Percentiles rank a stretch among this genome's conserved stretches.
phyloP scores from a whole-genome alignment of 257 asterid genomes.

The Cinchona pubescens region DNA sequence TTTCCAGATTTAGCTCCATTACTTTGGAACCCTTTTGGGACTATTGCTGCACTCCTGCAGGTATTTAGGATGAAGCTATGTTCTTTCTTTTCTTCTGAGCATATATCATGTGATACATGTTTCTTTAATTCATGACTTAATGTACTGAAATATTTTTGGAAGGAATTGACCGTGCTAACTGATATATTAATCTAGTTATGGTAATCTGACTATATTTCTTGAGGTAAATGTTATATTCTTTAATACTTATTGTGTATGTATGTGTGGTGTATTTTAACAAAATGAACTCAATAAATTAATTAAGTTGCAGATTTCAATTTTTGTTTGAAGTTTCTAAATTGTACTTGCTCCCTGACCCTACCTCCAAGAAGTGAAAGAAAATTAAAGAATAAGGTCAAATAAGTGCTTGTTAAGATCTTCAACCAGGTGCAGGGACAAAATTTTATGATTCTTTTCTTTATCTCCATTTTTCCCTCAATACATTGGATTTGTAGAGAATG shows the following conservation, averaged over 20 bases:
- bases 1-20: constrained; percentile 95
- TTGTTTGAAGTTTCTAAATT: background rate
- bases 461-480: no score
- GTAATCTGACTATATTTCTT: background rate
- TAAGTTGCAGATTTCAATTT: no score
- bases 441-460: background rate
- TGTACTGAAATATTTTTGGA: background rate
- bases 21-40: constrained; percentile 91
- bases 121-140: background rate
- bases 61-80: constrained; percentile 28
- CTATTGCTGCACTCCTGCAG: constrained; percentile 93
- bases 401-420: background rate
- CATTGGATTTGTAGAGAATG: background rate
- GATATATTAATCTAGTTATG: background rate
- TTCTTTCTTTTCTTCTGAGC: background rate
- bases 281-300: background rate
- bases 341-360: background rate
- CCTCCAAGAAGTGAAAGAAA: background rate
- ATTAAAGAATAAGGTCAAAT: no score
- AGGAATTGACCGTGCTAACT: background rate
- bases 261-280: background rate
- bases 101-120: background rate
- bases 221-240: background rate
- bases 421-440: background rate
- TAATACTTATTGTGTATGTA: background rate